A percentile compares a stretch with the other conserved stretches of the same genome.
Evolutionary conservation across 495 filamentous ascomycete genomes (phyloP).

Genomic region (Neurospora sp.): DNA sequence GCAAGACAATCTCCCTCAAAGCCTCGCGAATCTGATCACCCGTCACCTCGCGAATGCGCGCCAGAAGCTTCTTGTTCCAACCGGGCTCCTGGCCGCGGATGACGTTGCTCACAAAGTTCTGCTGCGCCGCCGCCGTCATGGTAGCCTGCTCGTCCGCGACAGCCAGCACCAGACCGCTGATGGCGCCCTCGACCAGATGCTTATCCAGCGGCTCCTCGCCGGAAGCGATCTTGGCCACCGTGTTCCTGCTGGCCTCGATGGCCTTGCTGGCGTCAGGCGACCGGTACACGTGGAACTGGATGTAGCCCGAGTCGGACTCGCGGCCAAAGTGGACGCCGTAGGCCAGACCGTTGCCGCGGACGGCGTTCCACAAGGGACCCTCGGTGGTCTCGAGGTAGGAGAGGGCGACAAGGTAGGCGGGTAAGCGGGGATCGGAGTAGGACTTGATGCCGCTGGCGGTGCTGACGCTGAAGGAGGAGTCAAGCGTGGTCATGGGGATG

Average conservation of each 20-base stretch:
- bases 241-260: conserved; percentile 62
- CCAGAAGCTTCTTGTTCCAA: conserved; percentile 66
- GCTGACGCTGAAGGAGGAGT: conserved; percentile 80
- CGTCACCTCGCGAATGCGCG: conserved; percentile 62
- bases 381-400: conserved; percentile 89
- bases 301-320: conserved; percentile 65
- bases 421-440: conserved; percentile 65
- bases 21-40: conserved; percentile 68
- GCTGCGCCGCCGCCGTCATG: conserved; percentile 65
- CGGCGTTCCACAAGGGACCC: conserved; percentile 85
- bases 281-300: conserved; percentile 76
- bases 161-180: conserved; percentile 73
- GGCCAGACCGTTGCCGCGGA: conserved; percentile 84
- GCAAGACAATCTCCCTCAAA: conserved; percentile 64
- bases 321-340: conserved; percentile 73
- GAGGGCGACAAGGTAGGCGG: conserved; percentile 74
- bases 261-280: conserved; percentile 86
- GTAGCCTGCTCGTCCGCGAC: conserved; percentile 83
- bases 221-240: conserved; percentile 42
- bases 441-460: conserved; percentile 63
- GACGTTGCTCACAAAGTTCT: conserved; percentile 74
- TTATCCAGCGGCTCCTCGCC: conserved; percentile 61
- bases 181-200: conserved; percentile 78
- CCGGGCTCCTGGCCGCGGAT: conserved; percentile 65
- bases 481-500: conserved; percentile 83